These are phyloP conservation scores for Penicillium longicatenatum DNA, from an alignment of 495 filamentous ascomycete genomes.

Conservation along the genomic window DNA sequence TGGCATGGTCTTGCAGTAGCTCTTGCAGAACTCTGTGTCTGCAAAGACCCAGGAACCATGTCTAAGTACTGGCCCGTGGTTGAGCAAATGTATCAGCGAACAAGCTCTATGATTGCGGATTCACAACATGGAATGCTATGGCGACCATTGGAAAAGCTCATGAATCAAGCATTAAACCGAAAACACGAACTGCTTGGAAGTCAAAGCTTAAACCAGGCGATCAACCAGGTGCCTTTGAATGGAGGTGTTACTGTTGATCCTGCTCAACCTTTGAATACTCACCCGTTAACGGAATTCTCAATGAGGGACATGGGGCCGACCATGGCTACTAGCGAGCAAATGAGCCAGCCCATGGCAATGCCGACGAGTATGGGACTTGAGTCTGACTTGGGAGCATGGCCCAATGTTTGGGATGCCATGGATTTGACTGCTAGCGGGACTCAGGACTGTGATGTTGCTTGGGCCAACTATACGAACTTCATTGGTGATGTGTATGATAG, in stretches of 20 bases:
- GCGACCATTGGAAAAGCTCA: conserved; percentile 69
- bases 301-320: conserved; percentile 1
- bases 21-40: conserved; percentile 72
- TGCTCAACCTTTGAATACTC: not conserved
- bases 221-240: conserved; percentile 4
- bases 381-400: conserved; percentile 24
- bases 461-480: conserved; percentile 39
- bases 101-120: conserved; percentile 53
- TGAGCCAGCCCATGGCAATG: conserved; percentile 2
- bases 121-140: conserved; percentile 63
- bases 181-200: conserved; percentile 24
- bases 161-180: conserved; percentile 40
- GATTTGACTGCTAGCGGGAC: conserved; percentile 20
- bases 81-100: conserved; percentile 56
- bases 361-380: conserved; percentile 1
- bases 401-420: conserved; percentile 37
- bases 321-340: conserved; percentile 8
- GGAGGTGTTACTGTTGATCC: not conserved
- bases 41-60: conserved; percentile 60
- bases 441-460: conserved; percentile 25
- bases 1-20: conserved; percentile 51
- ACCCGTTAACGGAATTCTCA: not conserved
- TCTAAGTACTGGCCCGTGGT: conserved; percentile 75
- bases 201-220: not conserved
- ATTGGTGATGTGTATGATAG: conserved; percentile 36